A percentile compares a stretch with the other conserved stretches of the same genome.
Evolutionary conservation across 257 asterid species (phyloP).

Genomic region (Pogostemon cablin): DNA sequence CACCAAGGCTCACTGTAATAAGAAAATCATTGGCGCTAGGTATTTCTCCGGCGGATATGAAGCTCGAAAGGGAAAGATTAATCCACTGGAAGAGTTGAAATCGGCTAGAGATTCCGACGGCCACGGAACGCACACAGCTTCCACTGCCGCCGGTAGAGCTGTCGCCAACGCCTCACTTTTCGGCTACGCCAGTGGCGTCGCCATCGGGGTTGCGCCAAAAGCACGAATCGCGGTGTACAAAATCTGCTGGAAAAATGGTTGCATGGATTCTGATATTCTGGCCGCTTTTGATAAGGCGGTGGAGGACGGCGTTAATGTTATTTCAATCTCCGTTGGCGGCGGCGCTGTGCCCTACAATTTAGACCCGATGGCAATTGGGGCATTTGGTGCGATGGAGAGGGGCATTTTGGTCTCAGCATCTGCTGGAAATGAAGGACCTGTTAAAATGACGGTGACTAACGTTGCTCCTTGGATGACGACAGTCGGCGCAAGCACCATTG

Average conservation of each 20-base stretch:
- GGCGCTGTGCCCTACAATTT: conserved; percentile 57
- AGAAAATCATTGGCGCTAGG: conserved; percentile 73
- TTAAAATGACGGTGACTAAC: conserved; percentile 65
- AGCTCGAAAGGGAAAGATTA: conserved; percentile 42
- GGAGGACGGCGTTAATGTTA: conserved; percentile 80
- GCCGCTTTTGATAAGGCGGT: conserved; percentile 80
- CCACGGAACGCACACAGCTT: conserved; percentile 92
- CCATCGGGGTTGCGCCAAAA: conserved; percentile 81
- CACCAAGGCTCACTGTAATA: conserved; percentile 57
- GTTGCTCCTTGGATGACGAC: conserved; percentile 90
- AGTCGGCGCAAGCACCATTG: conserved; percentile 89
- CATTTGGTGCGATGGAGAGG: conserved; percentile 74
- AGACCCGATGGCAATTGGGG: conserved; percentile 82
- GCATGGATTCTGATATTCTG: conserved; percentile 83
- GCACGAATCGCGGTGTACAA: conserved; percentile 76
- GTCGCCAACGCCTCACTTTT: conserved; percentile 68
- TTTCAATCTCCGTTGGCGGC: conserved; percentile 82
- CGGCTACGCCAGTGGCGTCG: conserved; percentile 71
- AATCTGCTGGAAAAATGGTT: conserved; percentile 79
- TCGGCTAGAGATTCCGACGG: conserved; percentile 77
- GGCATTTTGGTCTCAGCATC: conserved; percentile 78
- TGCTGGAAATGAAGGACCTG: conserved; percentile 86
- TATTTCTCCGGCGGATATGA: conserved; percentile 60
- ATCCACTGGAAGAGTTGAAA: conserved; percentile 40
- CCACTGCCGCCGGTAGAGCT: conserved; percentile 83